Conservation (phyloP, 495 filamentous ascomycete species). For the Rhizodiscina lignyota region DNA sequence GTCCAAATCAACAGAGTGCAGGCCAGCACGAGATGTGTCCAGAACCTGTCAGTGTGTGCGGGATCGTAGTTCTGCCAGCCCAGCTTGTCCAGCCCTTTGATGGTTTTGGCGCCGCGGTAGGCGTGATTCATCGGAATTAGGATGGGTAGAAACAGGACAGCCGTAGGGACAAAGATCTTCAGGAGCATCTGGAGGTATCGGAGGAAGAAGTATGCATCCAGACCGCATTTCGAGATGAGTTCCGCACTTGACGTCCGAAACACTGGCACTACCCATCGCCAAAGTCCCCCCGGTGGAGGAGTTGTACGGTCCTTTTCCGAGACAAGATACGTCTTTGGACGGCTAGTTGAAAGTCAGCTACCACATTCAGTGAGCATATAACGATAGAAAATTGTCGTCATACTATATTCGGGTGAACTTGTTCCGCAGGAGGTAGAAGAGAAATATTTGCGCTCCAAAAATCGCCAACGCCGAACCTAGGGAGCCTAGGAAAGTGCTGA, state of each 20-base stretch:
- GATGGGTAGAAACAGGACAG: slow-evolving; percentile 64
- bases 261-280: slow-evolving; percentile 49
- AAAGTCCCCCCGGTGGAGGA: slow-evolving; percentile 52
- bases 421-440: slow-evolving; percentile 63
- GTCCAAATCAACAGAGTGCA: slow-evolving; percentile 67
- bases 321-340: slow-evolving; percentile 54
- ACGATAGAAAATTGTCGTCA: slow-evolving; percentile 22
- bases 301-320: slow-evolving; percentile 70
- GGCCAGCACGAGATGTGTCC: slow-evolving; percentile 77
- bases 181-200: slow-evolving; percentile 88
- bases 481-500: slow-evolving; percentile 56
- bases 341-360: background rate
- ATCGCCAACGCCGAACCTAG: slow-evolving; percentile 51
- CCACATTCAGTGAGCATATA: background rate
- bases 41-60: slow-evolving; percentile 52
- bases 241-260: slow-evolving; percentile 70
- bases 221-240: slow-evolving; percentile 83
- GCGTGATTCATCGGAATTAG: slow-evolving; percentile 64
- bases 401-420: slow-evolving; percentile 78
- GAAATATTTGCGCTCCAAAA: slow-evolving; percentile 59
- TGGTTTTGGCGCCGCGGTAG: slow-evolving; percentile 22
- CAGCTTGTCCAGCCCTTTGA: slow-evolving; percentile 28
- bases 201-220: slow-evolving; percentile 96
- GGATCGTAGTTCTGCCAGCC: slow-evolving; percentile 73
- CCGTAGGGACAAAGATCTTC: slow-evolving; percentile 77